A percentile compares a stretch with the other conserved stretches of the same genome.
Conservation (phyloP, 2,329 filamentous ascomycete genomes). For the Trichoderma brevicompactum region DNA sequence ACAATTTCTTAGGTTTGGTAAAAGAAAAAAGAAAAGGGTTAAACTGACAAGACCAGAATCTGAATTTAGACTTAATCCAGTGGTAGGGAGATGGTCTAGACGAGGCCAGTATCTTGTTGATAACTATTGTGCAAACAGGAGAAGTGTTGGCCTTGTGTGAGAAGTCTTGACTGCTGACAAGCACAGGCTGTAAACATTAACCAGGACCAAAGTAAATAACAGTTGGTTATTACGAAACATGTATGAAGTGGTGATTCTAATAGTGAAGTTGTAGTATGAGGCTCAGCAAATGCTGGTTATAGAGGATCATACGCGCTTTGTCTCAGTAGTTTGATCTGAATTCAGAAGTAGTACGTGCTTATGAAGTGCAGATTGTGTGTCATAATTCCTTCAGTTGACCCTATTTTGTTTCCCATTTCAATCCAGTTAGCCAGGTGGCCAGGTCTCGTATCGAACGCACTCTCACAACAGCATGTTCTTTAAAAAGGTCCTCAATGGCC, state of each 20-base stretch:
- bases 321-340: background rate
- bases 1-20: slow-evolving; percentile 26
- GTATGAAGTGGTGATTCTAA: background rate
- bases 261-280: background rate
- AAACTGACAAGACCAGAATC: slow-evolving; percentile 28
- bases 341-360: background rate
- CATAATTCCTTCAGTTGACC: background rate
- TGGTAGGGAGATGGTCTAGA: slow-evolving; percentile 25
- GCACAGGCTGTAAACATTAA: slow-evolving; percentile 27
- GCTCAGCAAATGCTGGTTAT: background rate
- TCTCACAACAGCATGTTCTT: slow-evolving; percentile 26
- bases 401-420: background rate
- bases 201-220: slow-evolving; percentile 3
- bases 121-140: slow-evolving; percentile 24
- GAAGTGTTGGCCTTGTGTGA: slow-evolving; percentile 22
- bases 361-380: background rate
- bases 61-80: slow-evolving; percentile 26
- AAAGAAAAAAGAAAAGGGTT: background rate
- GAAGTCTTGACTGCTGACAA: slow-evolving; percentile 29
- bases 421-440: slow-evolving; percentile 28
- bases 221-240: slow-evolving; percentile 2
- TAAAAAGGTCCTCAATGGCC: slow-evolving; percentile 29
- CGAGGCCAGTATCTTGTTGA: slow-evolving; percentile 26
- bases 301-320: background rate
- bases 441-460: slow-evolving; percentile 32